These are phyloP conservation scores for Candida maltosa DNA, from an alignment of 805 yeast species.

Conservation along the genomic window DNA sequence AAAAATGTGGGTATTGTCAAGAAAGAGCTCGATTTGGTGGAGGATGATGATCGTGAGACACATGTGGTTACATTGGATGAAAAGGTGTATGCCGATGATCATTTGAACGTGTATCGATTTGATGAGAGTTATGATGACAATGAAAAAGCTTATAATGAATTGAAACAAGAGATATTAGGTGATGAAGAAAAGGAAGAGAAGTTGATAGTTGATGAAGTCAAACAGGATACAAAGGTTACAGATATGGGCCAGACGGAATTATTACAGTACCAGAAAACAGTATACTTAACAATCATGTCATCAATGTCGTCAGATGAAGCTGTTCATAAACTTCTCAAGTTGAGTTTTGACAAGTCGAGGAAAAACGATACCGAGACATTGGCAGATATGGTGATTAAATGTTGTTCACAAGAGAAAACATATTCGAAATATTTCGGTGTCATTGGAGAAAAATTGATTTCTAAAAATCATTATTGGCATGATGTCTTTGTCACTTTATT, in stretches of 20 bases:
- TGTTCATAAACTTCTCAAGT: slow-evolving; percentile 72
- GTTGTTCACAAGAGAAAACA: slow-evolving; percentile 82
- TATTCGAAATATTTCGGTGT: slow-evolving; percentile 84
- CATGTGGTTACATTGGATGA: slow-evolving; percentile 58
- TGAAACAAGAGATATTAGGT: slow-evolving; percentile 46
- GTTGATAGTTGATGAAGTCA: slow-evolving; percentile 11
- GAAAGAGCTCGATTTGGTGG: slow-evolving; percentile 56
- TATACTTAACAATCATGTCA: slow-evolving; percentile 82
- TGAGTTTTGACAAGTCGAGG: slow-evolving; percentile 22
- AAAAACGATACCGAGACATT: slow-evolving; percentile 50
- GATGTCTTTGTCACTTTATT: slow-evolving; percentile 49
- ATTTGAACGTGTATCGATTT: slow-evolving; percentile 47
- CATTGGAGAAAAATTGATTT: slow-evolving; percentile 63
- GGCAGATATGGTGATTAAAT: slow-evolving; percentile 70
- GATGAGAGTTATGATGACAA: slow-evolving; percentile 49
- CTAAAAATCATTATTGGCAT: slow-evolving; percentile 55
- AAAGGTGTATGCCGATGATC: slow-evolving; percentile 41
- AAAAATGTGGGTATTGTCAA: slow-evolving; percentile 35
- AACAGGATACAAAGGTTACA: slow-evolving; percentile 27
- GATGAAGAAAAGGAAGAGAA: slow-evolving; percentile 18
- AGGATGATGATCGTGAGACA: slow-evolving; percentile 56
- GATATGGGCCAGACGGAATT: slow-evolving; percentile 71
- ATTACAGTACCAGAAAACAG: slow-evolving; percentile 65
- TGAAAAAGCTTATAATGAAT: slow-evolving; percentile 45
- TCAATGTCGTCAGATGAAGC: slow-evolving; percentile 92